phyloP scores from a whole-genome alignment of 257 asterid genomes.

The Scutellaria galericulata region DNA sequence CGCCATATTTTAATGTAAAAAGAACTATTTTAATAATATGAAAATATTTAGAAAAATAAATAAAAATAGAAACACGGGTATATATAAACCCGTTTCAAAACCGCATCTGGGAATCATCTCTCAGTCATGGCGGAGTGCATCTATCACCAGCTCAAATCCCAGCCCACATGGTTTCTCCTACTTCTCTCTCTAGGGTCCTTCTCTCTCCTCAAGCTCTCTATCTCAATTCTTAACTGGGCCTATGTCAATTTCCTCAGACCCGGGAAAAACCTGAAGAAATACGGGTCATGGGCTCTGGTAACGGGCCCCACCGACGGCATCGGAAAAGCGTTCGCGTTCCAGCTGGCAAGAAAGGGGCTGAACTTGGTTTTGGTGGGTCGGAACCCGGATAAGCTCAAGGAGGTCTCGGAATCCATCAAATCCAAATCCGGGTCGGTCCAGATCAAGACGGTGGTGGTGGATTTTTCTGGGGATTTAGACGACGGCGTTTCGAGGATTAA shows the following conservation, averaged over 20 bases:
- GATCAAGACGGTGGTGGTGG: conserved; percentile 82
- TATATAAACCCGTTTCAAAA: conserved; percentile 8
- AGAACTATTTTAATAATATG: no score
- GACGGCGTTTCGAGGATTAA: conserved; percentile 73
- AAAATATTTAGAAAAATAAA: background rate
- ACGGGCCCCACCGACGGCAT: conserved; percentile 99
- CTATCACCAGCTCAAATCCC: conserved; percentile 70
- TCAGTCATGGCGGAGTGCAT: conserved; percentile 64
- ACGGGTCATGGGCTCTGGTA: conserved; percentile 94
- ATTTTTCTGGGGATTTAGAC: conserved; percentile 80
- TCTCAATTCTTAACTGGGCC: conserved; percentile 61
- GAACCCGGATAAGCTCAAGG: conserved; percentile 75
- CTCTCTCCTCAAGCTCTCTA: conserved; percentile 45
- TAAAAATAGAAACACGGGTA: background rate
- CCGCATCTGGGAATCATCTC: conserved; percentile 25
- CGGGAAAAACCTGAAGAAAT: conserved; percentile 82
- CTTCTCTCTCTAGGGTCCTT: conserved; percentile 56
- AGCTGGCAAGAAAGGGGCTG: conserved; percentile 77
- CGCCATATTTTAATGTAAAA: no score
- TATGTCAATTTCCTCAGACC: conserved; percentile 84
- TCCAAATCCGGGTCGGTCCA: conserved; percentile 65
- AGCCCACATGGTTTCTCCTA: conserved; percentile 72
- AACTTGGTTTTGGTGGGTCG: conserved; percentile 81
- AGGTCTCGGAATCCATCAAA: conserved; percentile 59
- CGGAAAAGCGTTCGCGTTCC: conserved; percentile 89